Evolutionary conservation across 75 land plant genomes (phyloP).

Genomic region (Pinus taeda): DNA sequence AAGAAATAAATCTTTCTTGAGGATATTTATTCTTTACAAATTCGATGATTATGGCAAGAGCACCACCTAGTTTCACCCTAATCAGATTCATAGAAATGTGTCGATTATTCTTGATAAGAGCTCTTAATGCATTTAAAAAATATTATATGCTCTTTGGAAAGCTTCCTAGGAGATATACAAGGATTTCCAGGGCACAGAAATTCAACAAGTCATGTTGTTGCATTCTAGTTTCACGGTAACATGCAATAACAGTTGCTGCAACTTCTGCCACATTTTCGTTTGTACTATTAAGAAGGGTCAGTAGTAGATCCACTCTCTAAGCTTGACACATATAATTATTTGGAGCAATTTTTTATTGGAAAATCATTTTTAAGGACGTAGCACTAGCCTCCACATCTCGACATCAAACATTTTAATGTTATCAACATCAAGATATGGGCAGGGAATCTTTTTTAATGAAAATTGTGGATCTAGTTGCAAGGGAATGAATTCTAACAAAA

Average conservation of each 20-base stretch:
- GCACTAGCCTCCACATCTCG: conserved; percentile 93
- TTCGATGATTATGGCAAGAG: conserved; percentile 45
- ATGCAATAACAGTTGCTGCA: conserved; percentile 77
- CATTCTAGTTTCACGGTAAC: conserved; percentile 65
- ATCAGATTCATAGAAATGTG: conserved; percentile 44
- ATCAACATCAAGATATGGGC: too few relatives aligned
- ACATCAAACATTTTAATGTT: too few relatives aligned
- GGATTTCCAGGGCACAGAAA: conserved; percentile 66
- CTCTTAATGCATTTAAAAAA: conserved; percentile 71
- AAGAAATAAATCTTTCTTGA: conserved; percentile 79
- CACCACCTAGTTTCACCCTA: conserved; percentile 45
- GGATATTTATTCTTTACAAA: conserved; percentile 65
- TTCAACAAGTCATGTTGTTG: conserved; percentile 73
- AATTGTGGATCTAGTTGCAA: too few relatives aligned
- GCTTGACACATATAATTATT: conserved; percentile 73
- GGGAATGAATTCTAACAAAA: too few relatives aligned
- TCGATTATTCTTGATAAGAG: conserved; percentile 63
- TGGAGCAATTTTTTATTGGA: conserved; percentile 90
- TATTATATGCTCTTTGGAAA: conserved; percentile 77
- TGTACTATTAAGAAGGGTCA: too few relatives aligned
- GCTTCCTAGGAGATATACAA: conserved; percentile 63
- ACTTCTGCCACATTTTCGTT: conserved; percentile 91
- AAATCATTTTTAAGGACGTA: conserved; percentile 84
- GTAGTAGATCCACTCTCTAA: conserved; percentile 62
- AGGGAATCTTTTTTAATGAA: too few relatives aligned